phyloP scores from a whole-genome alignment of 768 basidiomycete genomes.

The Phylloporus arenicola region DNA sequence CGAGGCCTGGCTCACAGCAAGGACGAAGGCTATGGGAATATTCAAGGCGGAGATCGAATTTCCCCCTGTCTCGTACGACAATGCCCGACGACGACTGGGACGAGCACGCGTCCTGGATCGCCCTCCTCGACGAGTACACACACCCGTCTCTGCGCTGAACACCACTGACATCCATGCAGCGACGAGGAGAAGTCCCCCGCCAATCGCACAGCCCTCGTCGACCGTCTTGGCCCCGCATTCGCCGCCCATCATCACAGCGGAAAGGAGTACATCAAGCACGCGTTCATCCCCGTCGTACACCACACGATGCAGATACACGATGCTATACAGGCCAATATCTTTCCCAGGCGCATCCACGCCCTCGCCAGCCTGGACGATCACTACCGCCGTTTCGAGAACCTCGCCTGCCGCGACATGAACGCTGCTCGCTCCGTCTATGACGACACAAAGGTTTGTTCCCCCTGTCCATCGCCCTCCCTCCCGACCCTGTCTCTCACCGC shows the following conservation, averaged over 20 bases:
- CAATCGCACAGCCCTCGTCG: constrained; percentile 42
- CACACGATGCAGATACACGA: constrained; percentile 35
- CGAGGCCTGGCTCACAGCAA: background rate
- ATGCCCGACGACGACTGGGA: constrained; percentile 22
- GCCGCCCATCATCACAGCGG: constrained; percentile 26
- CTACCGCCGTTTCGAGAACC: constrained; percentile 47
- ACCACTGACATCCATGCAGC: constrained; percentile 16
- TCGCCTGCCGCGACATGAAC: constrained; percentile 40
- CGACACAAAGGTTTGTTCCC: constrained; percentile 40
- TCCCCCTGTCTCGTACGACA: constrained; percentile 5
- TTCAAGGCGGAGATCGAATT: constrained; percentile 18
- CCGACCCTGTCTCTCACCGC: constrained; percentile 11
- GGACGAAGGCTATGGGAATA: constrained; percentile 6
- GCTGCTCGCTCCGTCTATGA: constrained; percentile 36
- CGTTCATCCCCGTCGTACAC: constrained; percentile 32
- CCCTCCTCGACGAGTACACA: constrained; percentile 26
- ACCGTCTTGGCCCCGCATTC: constrained; percentile 40
- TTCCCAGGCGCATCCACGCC: constrained; percentile 33
- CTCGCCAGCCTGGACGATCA: constrained; percentile 50
- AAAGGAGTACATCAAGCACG: constrained; percentile 29
- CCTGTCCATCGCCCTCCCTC: background rate
- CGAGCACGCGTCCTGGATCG: constrained; percentile 24
- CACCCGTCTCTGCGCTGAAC: background rate
- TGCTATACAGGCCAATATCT: constrained; percentile 29
- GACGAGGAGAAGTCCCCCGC: constrained; percentile 36